Evolutionary conservation across 179 eudicot genomes (phyloP).

Genomic region (Camellia oleifera): DNA sequence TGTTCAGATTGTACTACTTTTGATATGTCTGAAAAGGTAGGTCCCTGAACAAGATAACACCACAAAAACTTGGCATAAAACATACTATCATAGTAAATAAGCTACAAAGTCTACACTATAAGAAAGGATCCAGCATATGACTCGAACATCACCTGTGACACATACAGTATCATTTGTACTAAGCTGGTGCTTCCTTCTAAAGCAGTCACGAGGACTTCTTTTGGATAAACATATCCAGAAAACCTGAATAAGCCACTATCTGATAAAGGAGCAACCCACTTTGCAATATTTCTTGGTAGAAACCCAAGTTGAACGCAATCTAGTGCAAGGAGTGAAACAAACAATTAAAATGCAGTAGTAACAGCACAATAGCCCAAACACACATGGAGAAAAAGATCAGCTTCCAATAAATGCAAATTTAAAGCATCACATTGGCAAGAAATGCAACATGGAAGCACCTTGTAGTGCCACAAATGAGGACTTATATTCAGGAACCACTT

Average conservation of each 20-base stretch:
- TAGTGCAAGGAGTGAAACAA: conserved; percentile 27
- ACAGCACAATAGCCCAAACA: neutral
- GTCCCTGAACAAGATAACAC: conserved; percentile 53
- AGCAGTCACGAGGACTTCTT: conserved; percentile 78
- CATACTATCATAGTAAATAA: neutral
- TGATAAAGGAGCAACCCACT: conserved; percentile 70
- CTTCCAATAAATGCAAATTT: neutral
- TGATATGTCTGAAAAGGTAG: conserved; percentile 31
- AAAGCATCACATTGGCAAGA: neutral
- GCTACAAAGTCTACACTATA: neutral
- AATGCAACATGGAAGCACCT: neutral
- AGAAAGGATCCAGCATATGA: conserved; percentile 4
- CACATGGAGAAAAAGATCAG: neutral
- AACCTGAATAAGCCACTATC: conserved; percentile 60
- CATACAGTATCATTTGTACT: conserved; percentile 66
- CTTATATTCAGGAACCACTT: neutral
- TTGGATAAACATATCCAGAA: conserved; percentile 34
- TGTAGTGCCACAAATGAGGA: neutral
- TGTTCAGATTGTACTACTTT: conserved; percentile 32
- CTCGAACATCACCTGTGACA: conserved; percentile 53
- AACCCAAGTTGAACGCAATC: conserved; percentile 86
- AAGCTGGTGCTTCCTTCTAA: conserved; percentile 61
- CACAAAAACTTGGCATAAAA: conserved; percentile 8
- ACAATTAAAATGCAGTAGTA: conserved; percentile 1
- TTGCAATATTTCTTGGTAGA: conserved; percentile 72